phyloP scores from a whole-genome alignment of 768 basidiomycete genomes.

The Leccinum sublutescens region DNA sequence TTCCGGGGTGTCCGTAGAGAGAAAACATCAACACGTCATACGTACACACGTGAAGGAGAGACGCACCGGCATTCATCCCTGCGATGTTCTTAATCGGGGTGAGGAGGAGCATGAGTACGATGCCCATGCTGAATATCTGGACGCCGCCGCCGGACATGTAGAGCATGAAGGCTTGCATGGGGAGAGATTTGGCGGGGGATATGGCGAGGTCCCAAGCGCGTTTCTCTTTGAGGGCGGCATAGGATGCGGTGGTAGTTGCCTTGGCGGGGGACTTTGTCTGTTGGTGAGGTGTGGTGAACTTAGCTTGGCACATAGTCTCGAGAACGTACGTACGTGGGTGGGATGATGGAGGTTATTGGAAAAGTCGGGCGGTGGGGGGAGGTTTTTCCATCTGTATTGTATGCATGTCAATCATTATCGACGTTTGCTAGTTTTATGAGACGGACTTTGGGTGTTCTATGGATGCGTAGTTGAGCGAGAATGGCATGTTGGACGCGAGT shows the following conservation, averaged over 20 bases:
- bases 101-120: constrained; percentile 89
- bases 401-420: not conserved
- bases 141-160: constrained; percentile 98
- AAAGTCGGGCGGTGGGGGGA: constrained; percentile 71
- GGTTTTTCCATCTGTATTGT: constrained; percentile 52
- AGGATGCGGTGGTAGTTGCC: constrained; percentile 43
- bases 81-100: constrained; percentile 83
- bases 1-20: not conserved
- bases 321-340: constrained; percentile 17
- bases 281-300: not conserved
- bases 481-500: constrained; percentile 20
- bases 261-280: constrained; percentile 46
- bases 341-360: constrained; percentile 41
- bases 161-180: constrained; percentile 98
- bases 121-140: constrained; percentile 96
- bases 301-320: no score
- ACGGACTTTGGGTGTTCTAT: constrained; percentile 30
- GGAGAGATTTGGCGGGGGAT: constrained; percentile 83
- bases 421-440: not conserved
- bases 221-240: constrained; percentile 68
- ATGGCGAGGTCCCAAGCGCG: constrained; percentile 87
- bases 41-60: no score
- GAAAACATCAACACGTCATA: not conserved
- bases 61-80: constrained; percentile 73
- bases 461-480: constrained; percentile 32